Evolutionary conservation across 176 grass and related monocot species (phyloP), one percentile per base, ranked within the genome.

Genomic region (Phoenix roebelenii): DNA sequence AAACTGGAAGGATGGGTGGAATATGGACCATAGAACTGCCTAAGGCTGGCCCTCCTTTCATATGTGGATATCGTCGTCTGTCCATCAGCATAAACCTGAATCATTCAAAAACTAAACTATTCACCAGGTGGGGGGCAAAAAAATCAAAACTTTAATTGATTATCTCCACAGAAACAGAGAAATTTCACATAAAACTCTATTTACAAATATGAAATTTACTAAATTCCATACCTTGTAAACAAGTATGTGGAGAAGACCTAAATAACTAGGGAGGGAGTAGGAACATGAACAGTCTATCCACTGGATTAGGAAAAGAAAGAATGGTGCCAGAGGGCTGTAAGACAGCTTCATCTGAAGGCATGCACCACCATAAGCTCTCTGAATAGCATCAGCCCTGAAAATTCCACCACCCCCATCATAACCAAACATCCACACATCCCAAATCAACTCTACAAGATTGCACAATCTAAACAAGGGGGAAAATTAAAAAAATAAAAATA

Each of bases 341-440:
- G 83, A 78, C 73, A 86, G 59, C 64, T 78, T 74, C 83, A 86
- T 86, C 83, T 86, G 83, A 23, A 86, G 72, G 22, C 80, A 56
- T 3, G 83, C 75, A 5, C 74, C 83, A 28, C 80, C 83, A 56
- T 86, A 77, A 57, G 80, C 83, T 9, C 74, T 54, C 60, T 77
- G 39, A 51, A 81, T 77, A 44, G 76, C 59, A 23, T 74, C 76
- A 49, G 83, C 77, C 69, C 83, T 86, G 69, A 26, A 59, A 59
- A 26, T 24, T 16, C 12, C 22, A 59, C 57, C 35, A 44, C 5
- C 35, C 35, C 7, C 7, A 39, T 12, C 6, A 39, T 39, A 12
- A 39, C 10, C 35, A 39, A 39, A 39, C 35, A 12, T 39, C 6
- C 10, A 44, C 35, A 7, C 35, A 44, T 44, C 35, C 0, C 35